phyloP scores from a whole-genome alignment of 2,329 filamentous ascomycete species.

The Furcasterigmium sp. region DNA sequence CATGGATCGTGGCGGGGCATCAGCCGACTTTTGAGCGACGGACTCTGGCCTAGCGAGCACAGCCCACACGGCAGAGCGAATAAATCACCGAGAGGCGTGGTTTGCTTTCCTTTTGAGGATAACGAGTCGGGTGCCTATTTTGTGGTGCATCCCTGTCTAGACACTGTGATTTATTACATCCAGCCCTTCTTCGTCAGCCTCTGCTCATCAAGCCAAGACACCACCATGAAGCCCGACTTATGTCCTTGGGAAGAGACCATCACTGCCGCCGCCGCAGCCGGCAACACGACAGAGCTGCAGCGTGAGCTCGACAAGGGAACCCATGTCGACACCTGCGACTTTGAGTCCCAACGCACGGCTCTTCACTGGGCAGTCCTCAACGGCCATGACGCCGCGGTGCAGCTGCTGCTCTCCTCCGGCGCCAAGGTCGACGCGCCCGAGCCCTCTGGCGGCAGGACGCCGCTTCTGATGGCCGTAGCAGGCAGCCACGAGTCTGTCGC shows the following conservation, averaged over 20 bases:
- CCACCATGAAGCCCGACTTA: too few species aligned
- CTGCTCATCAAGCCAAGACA: too few species aligned
- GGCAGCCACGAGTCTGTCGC: neutral
- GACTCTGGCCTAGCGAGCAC: neutral
- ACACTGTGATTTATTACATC: too few species aligned
- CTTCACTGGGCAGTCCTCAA: neutral
- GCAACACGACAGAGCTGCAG: neutral
- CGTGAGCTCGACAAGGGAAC: neutral
- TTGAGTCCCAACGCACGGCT: neutral
- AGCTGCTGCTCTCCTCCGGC: neutral
- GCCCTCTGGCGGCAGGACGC: neutral
- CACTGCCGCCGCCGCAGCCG: neutral
- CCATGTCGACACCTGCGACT: neutral
- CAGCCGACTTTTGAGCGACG: neutral
- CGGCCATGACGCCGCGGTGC: neutral
- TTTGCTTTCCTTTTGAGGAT: too few species aligned
- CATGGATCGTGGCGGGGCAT: neutral
- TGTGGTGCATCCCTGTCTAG: too few species aligned
- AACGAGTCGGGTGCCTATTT: too few species aligned
- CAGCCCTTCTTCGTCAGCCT: too few species aligned
- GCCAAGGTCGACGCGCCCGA: neutral
- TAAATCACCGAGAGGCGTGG: too few species aligned
- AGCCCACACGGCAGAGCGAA: neutral
- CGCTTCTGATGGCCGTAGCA: neutral
- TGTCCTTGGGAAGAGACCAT: too few species aligned